phyloP scores from a whole-genome alignment of 129 eudicot genomes.

The Arctium lappa region DNA sequence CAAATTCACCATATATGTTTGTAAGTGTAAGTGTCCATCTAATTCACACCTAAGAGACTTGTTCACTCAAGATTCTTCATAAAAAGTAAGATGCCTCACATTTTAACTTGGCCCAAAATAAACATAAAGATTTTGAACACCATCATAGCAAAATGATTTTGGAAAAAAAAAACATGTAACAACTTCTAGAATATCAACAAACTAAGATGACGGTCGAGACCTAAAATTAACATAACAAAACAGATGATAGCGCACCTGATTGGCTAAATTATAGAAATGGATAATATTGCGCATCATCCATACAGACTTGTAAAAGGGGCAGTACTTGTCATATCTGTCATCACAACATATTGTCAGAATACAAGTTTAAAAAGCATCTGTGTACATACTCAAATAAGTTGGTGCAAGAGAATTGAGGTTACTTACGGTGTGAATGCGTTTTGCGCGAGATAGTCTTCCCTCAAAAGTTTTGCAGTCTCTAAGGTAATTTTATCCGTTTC shows the following conservation, averaged over 20 bases:
- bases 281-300: constrained; percentile 99
- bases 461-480: constrained; percentile 98
- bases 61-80: neutral
- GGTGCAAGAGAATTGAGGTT: neutral
- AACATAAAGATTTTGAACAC: neutral
- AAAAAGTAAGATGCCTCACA: neutral
- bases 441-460: constrained; percentile 99
- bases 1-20: neutral
- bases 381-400: neutral
- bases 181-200: neutral
- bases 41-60: neutral
- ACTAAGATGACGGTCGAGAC: too few relatives aligned
- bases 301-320: constrained; percentile 97
- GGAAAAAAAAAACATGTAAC: neutral
- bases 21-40: neutral
- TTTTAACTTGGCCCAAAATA: neutral
- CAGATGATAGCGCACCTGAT: constrained; percentile 56
- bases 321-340: constrained; percentile 83
- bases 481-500: constrained; percentile 92
- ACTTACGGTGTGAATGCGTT: constrained; percentile 98
- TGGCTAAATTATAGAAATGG: constrained; percentile 95
- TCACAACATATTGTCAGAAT: neutral
- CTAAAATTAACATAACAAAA: neutral
- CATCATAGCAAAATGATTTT: neutral
- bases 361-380: neutral